phyloP scores from a whole-genome alignment of 2,329 filamentous ascomycete species.

The Tolypocladium endophyticum region DNA sequence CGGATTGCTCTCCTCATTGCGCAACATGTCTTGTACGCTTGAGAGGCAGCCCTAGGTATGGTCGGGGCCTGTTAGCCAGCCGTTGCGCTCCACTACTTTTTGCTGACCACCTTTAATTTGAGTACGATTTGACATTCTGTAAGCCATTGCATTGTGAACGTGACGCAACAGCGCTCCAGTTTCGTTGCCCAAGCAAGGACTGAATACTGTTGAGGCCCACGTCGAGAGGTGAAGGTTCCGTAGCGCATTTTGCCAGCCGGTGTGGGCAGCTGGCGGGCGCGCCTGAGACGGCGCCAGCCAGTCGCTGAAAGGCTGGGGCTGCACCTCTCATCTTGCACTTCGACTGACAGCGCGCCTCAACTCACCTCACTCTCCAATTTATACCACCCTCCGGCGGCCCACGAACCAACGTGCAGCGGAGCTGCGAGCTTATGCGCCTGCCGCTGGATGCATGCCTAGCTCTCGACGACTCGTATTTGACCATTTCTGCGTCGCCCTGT shows the following conservation, averaged over 20 bases:
- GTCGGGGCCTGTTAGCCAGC: not conserved
- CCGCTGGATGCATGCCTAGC: not conserved
- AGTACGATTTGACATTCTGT: not conserved
- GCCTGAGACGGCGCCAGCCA: not conserved
- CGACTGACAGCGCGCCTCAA: not conserved
- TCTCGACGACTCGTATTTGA: not conserved
- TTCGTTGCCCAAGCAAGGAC: not conserved
- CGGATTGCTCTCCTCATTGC: not conserved
- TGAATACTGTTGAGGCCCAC: not conserved
- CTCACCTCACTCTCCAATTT: constrained; percentile 1
- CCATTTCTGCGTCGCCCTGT: not conserved
- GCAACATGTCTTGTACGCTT: not conserved
- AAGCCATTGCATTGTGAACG: not conserved
- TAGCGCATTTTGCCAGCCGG: not conserved
- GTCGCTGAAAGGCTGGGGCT: not conserved
- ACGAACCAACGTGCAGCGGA: not conserved
- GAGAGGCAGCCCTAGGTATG: not conserved
- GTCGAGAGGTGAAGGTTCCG: not conserved
- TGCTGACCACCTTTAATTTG: not conserved
- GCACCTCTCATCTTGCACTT: not conserved
- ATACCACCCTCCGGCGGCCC: not conserved
- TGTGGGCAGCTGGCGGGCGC: not conserved
- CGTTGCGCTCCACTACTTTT: not conserved
- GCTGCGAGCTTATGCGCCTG: not conserved
- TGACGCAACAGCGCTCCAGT: not conserved